Evolutionary conservation across 169 alveolate species (phyloP).

Genomic region (Cystoisospora suis): DNA sequence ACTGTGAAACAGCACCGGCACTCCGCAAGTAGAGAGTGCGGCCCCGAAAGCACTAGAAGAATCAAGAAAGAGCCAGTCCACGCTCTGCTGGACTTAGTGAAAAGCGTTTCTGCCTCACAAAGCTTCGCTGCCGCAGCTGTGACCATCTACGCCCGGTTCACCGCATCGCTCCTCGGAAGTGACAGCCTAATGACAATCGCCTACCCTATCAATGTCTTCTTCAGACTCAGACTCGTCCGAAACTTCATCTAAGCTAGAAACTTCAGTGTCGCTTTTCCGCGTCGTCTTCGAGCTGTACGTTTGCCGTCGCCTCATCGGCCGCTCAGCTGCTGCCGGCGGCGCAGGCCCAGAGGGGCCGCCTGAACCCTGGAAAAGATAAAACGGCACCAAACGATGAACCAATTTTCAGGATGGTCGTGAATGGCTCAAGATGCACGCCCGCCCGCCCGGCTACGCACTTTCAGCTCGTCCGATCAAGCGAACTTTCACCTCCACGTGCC

Average conservation of each 20-base stretch:
- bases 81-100: too few relatives aligned
- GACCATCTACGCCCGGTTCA: too few relatives aligned
- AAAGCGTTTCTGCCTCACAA: too few relatives aligned
- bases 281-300: slow-evolving; percentile 62
- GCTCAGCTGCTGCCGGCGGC: slow-evolving; percentile 29
- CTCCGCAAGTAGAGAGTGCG: too few relatives aligned
- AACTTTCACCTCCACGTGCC: neutral
- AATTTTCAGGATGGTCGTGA: neutral
- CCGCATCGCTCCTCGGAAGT: too few relatives aligned
- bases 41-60: too few relatives aligned
- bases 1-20: too few relatives aligned
- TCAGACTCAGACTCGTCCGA: slow-evolving; percentile 53
- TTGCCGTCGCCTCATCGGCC: slow-evolving; percentile 33
- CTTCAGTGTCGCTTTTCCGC: slow-evolving; percentile 47
- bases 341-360: neutral
- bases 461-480: neutral
- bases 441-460: neutral
- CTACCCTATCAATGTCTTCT: slow-evolving; percentile 44
- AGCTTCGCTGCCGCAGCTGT: too few relatives aligned
- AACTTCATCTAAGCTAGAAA: slow-evolving; percentile 54
- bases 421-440: neutral
- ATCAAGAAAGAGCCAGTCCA: too few relatives aligned
- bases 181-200: neutral
- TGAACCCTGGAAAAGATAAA: neutral
- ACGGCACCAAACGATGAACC: neutral